Evolutionary conservation across 208 protist genomes (phyloP).

Genomic region (Crithidia expoeki): DNA sequence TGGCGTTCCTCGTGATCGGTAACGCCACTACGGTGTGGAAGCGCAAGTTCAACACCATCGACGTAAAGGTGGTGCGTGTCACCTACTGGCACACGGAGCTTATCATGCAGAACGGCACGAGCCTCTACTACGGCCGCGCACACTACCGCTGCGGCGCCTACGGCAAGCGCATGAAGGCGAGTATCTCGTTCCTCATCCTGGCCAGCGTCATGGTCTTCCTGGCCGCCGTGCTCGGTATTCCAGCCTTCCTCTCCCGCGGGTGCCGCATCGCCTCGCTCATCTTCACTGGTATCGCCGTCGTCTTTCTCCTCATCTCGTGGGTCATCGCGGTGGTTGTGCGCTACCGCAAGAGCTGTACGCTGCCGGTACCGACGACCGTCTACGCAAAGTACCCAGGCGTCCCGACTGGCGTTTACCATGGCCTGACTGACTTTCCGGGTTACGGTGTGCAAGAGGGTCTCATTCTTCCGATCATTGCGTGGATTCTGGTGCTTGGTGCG

Average conservation of each 20-base stretch:
- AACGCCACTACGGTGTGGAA: slow-evolving; percentile 59
- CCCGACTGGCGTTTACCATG: slow-evolving; percentile 50
- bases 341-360: slow-evolving; percentile 40
- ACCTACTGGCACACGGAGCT: slow-evolving; percentile 76
- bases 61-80: slow-evolving; percentile 55
- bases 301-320: slow-evolving; percentile 58
- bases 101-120: slow-evolving; percentile 42
- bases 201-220: slow-evolving; percentile 41
- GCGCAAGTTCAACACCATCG: slow-evolving; percentile 42
- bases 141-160: slow-evolving; percentile 59
- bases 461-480: slow-evolving; percentile 48
- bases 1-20: slow-evolving; percentile 46
- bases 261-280: slow-evolving; percentile 48
- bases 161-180: slow-evolving; percentile 67
- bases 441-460: slow-evolving; percentile 66
- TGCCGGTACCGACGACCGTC: slow-evolving; percentile 3
- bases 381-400: slow-evolving; percentile 53
- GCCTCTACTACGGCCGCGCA: slow-evolving; percentile 43
- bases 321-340: slow-evolving; percentile 49
- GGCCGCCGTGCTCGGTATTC: slow-evolving; percentile 40
- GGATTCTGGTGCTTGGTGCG: slow-evolving; percentile 37
- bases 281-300: slow-evolving; percentile 35
- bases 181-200: slow-evolving; percentile 63
- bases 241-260: slow-evolving; percentile 37
- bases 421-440: slow-evolving; percentile 43